These are phyloP conservation scores for Aspergillus ostianus DNA, from an alignment of 495 filamentous ascomycete species.

Conservation along the genomic window DNA sequence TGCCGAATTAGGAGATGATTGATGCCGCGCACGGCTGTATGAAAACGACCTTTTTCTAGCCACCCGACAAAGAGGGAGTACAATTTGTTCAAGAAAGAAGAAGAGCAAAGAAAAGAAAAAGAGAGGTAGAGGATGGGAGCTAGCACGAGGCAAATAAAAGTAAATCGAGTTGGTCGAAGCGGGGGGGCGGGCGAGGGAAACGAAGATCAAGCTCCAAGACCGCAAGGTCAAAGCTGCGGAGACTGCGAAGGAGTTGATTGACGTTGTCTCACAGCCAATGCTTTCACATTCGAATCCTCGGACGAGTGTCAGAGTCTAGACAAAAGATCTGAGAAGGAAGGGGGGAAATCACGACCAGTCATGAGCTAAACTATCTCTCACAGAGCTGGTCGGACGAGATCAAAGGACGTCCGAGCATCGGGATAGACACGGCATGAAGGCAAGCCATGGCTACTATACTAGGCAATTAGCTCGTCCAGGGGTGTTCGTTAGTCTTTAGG, in stretches of 20 bases:
- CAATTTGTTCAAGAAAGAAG: conserved; percentile 1
- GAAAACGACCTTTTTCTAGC: background rate
- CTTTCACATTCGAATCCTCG: background rate
- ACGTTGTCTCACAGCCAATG: background rate
- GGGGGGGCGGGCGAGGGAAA: conserved; percentile 3
- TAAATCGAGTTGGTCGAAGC: conserved; percentile 2
- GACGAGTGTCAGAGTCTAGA: conserved; percentile 7
- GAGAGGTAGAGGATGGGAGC: background rate
- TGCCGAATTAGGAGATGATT: background rate
- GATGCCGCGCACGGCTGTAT: background rate
- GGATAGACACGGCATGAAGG: conserved; percentile 22
- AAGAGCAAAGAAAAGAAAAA: conserved; percentile 2
- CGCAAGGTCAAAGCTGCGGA: background rate
- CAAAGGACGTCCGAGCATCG: conserved; percentile 11
- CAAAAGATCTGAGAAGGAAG: conserved; percentile 20
- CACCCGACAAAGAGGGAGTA: background rate
- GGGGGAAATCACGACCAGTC: conserved; percentile 17
- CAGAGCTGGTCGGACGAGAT: conserved; percentile 10
- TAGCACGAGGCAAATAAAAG: background rate
- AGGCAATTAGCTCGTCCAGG: conserved; percentile 27
- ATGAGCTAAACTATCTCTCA: conserved; percentile 6
- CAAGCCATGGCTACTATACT: conserved; percentile 19
- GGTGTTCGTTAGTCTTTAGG: conserved; percentile 46
- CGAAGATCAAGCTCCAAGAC: conserved; percentile 5
- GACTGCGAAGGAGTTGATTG: background rate